phyloP scores from a whole-genome alignment of 495 filamentous ascomycete genomes.

The Hypoxylon subgilvum region DNA sequence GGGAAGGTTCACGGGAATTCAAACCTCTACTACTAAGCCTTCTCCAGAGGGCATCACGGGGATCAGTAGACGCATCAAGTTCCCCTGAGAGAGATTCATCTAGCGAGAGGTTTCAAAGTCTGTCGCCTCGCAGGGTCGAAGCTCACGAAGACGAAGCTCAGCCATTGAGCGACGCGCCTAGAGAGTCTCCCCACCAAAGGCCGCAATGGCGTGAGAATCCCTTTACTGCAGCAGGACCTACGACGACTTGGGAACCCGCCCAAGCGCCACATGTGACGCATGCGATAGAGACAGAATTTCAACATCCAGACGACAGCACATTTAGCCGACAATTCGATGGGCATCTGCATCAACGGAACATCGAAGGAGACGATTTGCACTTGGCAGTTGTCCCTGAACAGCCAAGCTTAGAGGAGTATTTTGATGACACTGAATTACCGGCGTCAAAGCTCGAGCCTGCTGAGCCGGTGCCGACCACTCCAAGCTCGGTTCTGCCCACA shows the following conservation, averaged over 20 bases:
- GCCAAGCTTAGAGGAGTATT: constrained; percentile 2
- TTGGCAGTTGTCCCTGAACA: constrained; percentile 22
- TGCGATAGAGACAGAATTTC: neutral
- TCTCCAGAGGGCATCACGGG: constrained; percentile 45
- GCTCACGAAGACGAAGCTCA: constrained; percentile 5
- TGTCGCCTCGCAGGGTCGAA: constrained; percentile 12
- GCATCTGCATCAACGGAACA: neutral
- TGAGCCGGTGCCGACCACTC: constrained; percentile 36
- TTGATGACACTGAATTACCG: constrained; percentile 12
- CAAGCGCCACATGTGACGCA: neutral
- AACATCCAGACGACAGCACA: neutral
- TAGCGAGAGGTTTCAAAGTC: constrained; percentile 4
- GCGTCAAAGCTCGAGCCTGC: constrained; percentile 30
- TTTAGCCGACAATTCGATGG: neutral
- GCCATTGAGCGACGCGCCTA: neutral
- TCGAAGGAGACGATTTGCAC: constrained; percentile 10
- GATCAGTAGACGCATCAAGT: constrained; percentile 14
- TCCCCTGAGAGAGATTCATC: constrained; percentile 28
- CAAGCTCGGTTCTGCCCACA: constrained; percentile 43
- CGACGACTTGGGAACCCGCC: neutral
- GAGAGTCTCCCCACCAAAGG: constrained; percentile 10
- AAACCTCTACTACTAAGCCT: constrained; percentile 60
- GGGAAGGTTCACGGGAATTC: constrained; percentile 56
- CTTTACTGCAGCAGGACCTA: neutral
- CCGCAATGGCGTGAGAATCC: constrained; percentile 1